Conservation (phyloP, 2,329 filamentous ascomycete species). For the Cladosporium sp. region DNA sequence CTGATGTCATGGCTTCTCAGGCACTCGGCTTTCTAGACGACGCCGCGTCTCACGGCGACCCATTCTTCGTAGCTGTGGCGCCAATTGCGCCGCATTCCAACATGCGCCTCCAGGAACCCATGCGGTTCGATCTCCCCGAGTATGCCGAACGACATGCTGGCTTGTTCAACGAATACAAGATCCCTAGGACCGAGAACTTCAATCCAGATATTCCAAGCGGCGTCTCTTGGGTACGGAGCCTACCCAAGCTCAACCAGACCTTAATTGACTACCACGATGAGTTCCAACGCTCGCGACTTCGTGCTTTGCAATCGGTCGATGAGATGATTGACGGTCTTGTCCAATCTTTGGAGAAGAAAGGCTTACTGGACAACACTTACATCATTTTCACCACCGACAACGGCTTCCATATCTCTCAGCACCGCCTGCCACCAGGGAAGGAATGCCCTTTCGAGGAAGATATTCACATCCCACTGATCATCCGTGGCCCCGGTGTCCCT, state of each 20-base stretch:
- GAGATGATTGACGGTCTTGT: conserved; percentile 49
- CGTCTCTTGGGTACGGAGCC: conserved; percentile 42
- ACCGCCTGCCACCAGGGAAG: conserved; percentile 36
- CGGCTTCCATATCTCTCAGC: conserved; percentile 36
- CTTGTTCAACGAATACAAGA: conserved; percentile 55
- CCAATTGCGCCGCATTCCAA: conserved; percentile 59
- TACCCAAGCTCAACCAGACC: conserved; percentile 42
- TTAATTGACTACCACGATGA: conserved; percentile 50
- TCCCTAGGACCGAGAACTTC: conserved; percentile 61
- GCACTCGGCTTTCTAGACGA: conserved; percentile 58
- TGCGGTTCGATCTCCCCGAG: conserved; percentile 4
- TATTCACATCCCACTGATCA: conserved; percentile 34
- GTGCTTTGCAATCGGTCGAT: conserved; percentile 50
- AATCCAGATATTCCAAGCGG: conserved; percentile 52
- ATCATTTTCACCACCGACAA: conserved; percentile 39
- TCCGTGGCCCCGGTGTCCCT: conserved; percentile 35
- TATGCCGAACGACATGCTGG: conserved; percentile 54
- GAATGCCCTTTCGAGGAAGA: conserved; percentile 35
- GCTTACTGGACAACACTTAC: conserved; percentile 45
- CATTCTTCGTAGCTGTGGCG: conserved; percentile 64
- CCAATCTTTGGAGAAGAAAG: conserved; percentile 36
- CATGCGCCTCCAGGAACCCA: conserved; percentile 1
- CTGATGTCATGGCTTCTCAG: conserved; percentile 57
- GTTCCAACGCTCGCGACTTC: conserved; percentile 48
- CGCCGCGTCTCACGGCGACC: conserved; percentile 49